Percentiles rank a stretch among this genome's conserved stretches.
Evolutionary conservation across 179 eudicot species (phyloP).

Genomic region (Drosera spatulata): DNA sequence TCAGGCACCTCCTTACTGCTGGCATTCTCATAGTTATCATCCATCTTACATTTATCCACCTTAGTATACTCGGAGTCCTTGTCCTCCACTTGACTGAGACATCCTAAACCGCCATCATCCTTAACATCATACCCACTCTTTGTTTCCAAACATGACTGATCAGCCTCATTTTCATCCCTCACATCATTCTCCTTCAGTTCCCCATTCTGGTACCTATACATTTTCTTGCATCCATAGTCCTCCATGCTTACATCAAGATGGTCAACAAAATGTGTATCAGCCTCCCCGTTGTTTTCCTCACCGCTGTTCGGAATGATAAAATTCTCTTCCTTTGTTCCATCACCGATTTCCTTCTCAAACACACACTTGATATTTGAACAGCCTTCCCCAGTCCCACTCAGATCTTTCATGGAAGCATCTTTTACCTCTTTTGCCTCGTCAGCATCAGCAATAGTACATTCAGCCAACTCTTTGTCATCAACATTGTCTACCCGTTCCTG

Average conservation of each 20-base stretch:
- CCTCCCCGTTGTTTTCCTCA: conserved; percentile 1
- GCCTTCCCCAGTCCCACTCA: conserved; percentile 1
- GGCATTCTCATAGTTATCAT: neutral
- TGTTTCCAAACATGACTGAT: neutral
- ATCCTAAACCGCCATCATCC: neutral
- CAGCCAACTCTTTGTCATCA: neutral
- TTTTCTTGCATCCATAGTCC: neutral
- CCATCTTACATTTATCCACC: neutral
- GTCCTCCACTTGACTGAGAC: neutral
- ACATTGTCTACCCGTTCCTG: conserved; percentile 6
- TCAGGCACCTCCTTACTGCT: conserved; percentile 3
- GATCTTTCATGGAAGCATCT: conserved; percentile 1
- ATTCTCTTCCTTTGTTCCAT: conserved; percentile 1
- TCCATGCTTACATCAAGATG: conserved; percentile 3
- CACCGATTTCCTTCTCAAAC: conserved; percentile 4
- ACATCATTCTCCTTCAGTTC: conserved; percentile 6
- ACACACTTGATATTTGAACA: neutral
- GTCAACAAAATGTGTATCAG: neutral
- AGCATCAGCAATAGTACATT: conserved; percentile 2
- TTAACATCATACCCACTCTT: conserved; percentile 1
- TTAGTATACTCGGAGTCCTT: neutral
- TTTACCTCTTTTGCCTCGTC: conserved; percentile 6
- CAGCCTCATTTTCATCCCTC: neutral
- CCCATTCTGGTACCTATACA: neutral
- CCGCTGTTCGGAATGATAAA: conserved; percentile 1